Base-by-base conservation (phyloP, 352 stramenopile genomes). In the Phytopythium oedochilum region DNA sequence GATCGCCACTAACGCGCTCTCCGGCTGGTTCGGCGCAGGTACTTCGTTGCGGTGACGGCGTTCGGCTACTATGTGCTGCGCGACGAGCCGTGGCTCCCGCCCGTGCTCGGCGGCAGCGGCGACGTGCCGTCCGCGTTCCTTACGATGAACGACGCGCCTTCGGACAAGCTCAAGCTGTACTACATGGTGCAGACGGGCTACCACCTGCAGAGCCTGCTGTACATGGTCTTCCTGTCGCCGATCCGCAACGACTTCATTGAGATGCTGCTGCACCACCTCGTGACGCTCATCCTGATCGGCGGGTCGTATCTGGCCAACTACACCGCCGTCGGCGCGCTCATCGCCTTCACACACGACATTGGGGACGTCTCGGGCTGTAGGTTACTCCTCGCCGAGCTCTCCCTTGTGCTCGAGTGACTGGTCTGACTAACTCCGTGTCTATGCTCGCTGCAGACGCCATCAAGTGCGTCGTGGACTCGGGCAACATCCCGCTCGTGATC, bases 191-290 rank as follows among this genome's bases (percentile, higher is more conserved):
- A 84, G 52, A 61, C 80, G 15, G 74, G 74, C n/a, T 84, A 84
- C 53, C 74, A 84, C 63, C 66, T 75, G 45, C 74, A 84, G 34
- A 82, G 71, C 45, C 40, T 84, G 7, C 32, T 84, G 17, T 84
- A 69, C 61, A 81, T 84, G 74, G 48, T 82, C 32, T 59, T 79
- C 43, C 66, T 84, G 46, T 77, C 74, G 22, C 68, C 74, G 25
- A 79, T 82, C 45, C 71, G 74, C 17, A 84, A 80, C 64, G 74
- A 84, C 64, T 84, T 84, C 57, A 63, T 82, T 26, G 74, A 84
- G 58, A 84, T 84, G 74, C 32, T 79, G 46, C 44, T 84, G 43
- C 74, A 84, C 43, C 74, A 84, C 54, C 60, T 84, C 35, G 69
- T 71, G 46, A 84, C 74, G 22, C 78, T 84, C 36, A 63, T 84